Base-by-base conservation (phyloP, 306 rosid genomes). In the Bauhinia variegata region DNA sequence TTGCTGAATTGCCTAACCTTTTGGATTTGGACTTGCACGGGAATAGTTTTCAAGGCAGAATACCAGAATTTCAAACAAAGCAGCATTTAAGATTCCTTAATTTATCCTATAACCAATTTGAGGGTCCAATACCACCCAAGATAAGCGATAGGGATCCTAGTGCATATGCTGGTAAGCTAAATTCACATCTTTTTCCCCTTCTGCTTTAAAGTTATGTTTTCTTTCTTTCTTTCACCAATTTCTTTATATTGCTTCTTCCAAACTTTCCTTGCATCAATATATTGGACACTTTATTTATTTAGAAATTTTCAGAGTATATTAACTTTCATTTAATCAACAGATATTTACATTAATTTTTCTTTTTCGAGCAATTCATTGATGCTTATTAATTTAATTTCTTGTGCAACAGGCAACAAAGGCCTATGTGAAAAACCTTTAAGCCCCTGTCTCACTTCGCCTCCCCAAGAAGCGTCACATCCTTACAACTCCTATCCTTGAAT, bases 351-450 rank as follows among this genome's bases (percentile, higher is more conserved):
- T n/a, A n/a, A n/a, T n/a, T n/a, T n/a, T n/a, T n/a, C n/a, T n/a
- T n/a, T n/a, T n/a, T n/a, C n/a, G n/a, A n/a, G n/a, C n/a, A 10
- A 17, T 42, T 61, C 12, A n/a, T n/a, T n/a, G n/a, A 39, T 63
- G 28, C 8, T 16, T 46, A 33, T 5, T 44, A 32, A 16, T n/a
- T n/a, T n/a, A n/a, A n/a, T 58, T 60, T 72, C 52, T 46, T 8
- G 54, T 63, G 70, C 44, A 66, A 70, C 81, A 92, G 99, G 92
- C 7, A 86, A 90, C 78, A 9, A 30, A 11, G 92, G 50, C 16
- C 60, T 93, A 41, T 93, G 98, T 43, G 98, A 95, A 73, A 67
- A 33, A 58, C 95, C 96, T 52, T 72, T 93, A 36, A 50, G 7
- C 7, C 82, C 71, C 11, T 89, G 98, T 86, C 72, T 38, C 36